Conservation (phyloP, 2,329 filamentous ascomycete species). For the Tolypocladium cylindrosporum region DNA sequence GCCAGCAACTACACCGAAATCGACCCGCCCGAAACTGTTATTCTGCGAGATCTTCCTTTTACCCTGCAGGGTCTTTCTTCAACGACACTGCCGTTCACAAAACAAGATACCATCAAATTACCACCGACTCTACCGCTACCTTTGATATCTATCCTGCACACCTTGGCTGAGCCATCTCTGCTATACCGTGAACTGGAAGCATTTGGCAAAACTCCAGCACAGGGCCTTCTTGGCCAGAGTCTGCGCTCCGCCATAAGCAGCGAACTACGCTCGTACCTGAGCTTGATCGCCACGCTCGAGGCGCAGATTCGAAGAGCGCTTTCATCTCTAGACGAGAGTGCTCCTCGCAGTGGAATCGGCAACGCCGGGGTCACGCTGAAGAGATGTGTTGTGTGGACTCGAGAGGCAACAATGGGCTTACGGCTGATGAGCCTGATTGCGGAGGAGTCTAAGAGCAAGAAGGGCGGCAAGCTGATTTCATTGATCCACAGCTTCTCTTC, state of each 20-base stretch:
- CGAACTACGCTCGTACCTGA: conserved; percentile 82
- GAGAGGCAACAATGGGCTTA: conserved; percentile 91
- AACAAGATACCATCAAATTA: conserved; percentile 59
- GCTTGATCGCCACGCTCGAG: conserved; percentile 84
- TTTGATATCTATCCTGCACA: conserved; percentile 77
- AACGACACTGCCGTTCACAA: conserved; percentile 67
- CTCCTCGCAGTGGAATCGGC: conserved; percentile 60
- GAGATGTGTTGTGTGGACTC: conserved; percentile 91
- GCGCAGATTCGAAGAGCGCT: conserved; percentile 81
- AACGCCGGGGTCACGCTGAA: conserved; percentile 90
- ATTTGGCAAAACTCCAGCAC: conserved; percentile 73
- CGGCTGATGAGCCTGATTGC: conserved; percentile 90
- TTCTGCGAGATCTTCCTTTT: conserved; percentile 77
- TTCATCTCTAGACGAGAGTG: conserved; percentile 58
- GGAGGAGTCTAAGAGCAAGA: conserved; percentile 73
- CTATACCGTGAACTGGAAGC: conserved; percentile 71
- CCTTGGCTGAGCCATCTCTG: conserved; percentile 85
- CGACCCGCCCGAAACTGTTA: conserved; percentile 52
- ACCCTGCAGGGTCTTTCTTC: conserved; percentile 89
- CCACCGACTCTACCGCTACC: conserved; percentile 74
- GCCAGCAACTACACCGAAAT: conserved; percentile 47
- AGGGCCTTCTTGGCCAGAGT: conserved; percentile 85
- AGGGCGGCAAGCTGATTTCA: conserved; percentile 85
- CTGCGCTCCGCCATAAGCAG: conserved; percentile 75
- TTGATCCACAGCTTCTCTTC: conserved; percentile 89